A percentile compares a stretch with the other conserved stretches of the same genome.
These are phyloP conservation scores for Kregervanrija pseudodelftensis DNA, from an alignment of 805 yeast genomes.

Conservation along the genomic window DNA sequence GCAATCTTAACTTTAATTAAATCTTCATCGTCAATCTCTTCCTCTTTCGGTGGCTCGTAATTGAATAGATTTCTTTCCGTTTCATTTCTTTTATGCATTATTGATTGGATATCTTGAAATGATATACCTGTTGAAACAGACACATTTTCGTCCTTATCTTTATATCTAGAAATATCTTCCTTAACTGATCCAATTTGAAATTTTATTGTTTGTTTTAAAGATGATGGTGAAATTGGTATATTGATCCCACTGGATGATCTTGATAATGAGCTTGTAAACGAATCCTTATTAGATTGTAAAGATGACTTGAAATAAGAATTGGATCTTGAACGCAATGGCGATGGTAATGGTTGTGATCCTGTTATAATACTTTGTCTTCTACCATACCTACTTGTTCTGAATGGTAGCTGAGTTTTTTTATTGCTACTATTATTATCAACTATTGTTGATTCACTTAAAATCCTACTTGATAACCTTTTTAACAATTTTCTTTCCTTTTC, in stretches of 20 bases:
- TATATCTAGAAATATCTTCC: too few relatives aligned
- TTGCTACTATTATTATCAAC: conserved; percentile 6
- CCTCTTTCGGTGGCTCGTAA: conserved; percentile 30
- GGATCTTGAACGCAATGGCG: conserved; percentile 61
- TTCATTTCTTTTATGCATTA: conserved; percentile 33
- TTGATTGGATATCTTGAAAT: conserved; percentile 25
- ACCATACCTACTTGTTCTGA: conserved; percentile 33
- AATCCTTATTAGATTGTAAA: not conserved
- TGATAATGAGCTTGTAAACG: too few relatives aligned
- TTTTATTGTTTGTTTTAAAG: too few relatives aligned
- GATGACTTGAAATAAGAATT: conserved; percentile 24
- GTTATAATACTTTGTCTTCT: conserved; percentile 74
- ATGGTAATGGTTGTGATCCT: conserved; percentile 89
- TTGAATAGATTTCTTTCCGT: conserved; percentile 24
- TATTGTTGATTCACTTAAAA: conserved; percentile 12
- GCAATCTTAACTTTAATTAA: conserved; percentile 79
- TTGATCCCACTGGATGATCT: too few relatives aligned
- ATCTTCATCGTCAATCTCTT: conserved; percentile 36
- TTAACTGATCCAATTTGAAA: too few relatives aligned
- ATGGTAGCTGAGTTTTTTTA: conserved; percentile 17
- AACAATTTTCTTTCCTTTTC: conserved; percentile 29
- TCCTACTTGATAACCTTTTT: conserved; percentile 20
- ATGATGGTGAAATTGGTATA: too few relatives aligned
- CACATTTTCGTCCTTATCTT: too few relatives aligned
- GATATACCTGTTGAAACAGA: conserved; percentile 14